Evolutionary conservation across 2,329 filamentous ascomycete species (phyloP).

Genomic region (Aspergillus sp.): DNA sequence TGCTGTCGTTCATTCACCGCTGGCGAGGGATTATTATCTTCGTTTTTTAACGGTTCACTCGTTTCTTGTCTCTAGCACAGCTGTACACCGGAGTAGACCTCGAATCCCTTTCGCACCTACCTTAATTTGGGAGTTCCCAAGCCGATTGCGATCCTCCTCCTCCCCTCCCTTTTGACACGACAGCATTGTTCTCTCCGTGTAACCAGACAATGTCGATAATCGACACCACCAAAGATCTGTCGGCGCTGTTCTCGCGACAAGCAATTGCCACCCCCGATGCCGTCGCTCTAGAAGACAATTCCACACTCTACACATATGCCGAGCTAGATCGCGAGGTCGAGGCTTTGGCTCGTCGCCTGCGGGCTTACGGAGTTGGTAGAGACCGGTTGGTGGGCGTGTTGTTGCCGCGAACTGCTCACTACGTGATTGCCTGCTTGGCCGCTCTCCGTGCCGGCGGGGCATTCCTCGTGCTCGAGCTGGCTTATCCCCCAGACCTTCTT

Average conservation of each 20-base stretch:
- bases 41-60: background rate
- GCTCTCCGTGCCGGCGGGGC: conserved; percentile 76
- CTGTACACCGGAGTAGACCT: background rate
- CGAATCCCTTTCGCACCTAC: background rate
- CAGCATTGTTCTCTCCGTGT: background rate
- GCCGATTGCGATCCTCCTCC: background rate
- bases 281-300: conserved; percentile 70
- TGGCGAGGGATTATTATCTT: background rate
- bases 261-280: conserved; percentile 67
- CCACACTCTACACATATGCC: conserved; percentile 66
- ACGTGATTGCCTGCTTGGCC: conserved; percentile 75
- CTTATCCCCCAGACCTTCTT: conserved; percentile 71
- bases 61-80: background rate
- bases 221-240: conserved; percentile 70
- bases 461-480: conserved; percentile 76
- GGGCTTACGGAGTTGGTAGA: conserved; percentile 66
- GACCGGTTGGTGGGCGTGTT: conserved; percentile 75
- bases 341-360: conserved; percentile 63
- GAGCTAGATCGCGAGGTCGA: conserved; percentile 69
- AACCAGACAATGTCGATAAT: conserved; percentile 59
- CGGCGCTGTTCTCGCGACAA: conserved; percentile 69
- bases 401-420: conserved; percentile 72
- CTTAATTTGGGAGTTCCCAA: background rate
- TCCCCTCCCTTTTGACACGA: background rate
- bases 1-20: background rate